A percentile compares a stretch with the other conserved stretches of the same genome.
These are phyloP conservation scores for Boletus edulis DNA, from an alignment of 768 basidiomycete genomes.

Conservation along the genomic window DNA sequence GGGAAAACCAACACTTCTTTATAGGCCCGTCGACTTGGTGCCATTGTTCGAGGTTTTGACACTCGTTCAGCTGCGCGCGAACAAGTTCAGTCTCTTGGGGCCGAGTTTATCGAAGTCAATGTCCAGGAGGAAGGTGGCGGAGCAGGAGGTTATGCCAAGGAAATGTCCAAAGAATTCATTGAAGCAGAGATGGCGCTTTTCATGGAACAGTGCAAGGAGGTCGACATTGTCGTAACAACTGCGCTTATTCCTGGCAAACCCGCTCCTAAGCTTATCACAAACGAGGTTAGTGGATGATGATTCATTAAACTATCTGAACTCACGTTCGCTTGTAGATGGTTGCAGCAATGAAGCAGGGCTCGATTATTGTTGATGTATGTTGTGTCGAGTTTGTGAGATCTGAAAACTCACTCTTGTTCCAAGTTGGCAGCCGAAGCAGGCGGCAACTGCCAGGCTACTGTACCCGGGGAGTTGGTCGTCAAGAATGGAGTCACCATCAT, in stretches of 20 bases:
- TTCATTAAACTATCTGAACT: background rate
- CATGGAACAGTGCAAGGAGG: conserved; percentile 84
- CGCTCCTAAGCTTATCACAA: conserved; percentile 80
- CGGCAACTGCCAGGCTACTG: conserved; percentile 85
- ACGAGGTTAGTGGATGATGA: conserved; percentile 41
- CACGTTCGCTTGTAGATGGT: conserved; percentile 52
- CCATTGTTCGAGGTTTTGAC: conserved; percentile 87
- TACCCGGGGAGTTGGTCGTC: conserved; percentile 68
- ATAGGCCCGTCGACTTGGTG: conserved; percentile 78
- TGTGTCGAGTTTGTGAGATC: background rate
- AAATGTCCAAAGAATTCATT: conserved; percentile 88
- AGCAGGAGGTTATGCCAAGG: conserved; percentile 83
- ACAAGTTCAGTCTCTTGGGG: conserved; percentile 87
- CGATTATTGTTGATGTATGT: conserved; percentile 73
- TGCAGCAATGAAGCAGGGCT: conserved; percentile 89
- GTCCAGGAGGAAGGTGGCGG: conserved; percentile 82
- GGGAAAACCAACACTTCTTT: background rate
- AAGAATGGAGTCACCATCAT: conserved; percentile 81
- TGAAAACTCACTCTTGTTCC: conserved; percentile 14
- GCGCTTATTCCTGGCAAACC: conserved; percentile 85
- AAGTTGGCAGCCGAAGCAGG: conserved; percentile 75
- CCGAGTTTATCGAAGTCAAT: conserved; percentile 83
- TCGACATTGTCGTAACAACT: conserved; percentile 87
- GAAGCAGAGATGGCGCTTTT: conserved; percentile 88
- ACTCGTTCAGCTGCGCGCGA: conserved; percentile 82